Base-by-base conservation (phyloP, 2,329 filamentous ascomycete genomes). In the Hymenoscyphus fraxineus region DNA sequence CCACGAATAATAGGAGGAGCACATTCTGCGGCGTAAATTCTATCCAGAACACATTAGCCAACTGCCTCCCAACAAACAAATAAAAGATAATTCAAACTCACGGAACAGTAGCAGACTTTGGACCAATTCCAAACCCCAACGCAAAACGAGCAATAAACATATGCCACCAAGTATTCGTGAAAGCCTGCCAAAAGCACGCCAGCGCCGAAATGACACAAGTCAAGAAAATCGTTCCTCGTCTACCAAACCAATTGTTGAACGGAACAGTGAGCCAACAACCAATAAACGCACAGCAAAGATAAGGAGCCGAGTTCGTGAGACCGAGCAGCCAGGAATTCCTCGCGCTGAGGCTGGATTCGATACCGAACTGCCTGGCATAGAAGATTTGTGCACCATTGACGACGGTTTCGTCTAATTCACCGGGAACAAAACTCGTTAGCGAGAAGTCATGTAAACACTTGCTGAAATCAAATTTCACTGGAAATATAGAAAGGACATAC, bases 191-290 rank as follows among this genome's bases (percentile, higher is more conserved):
- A 68, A 86, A 82, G 67, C 82, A 83, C 16, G 84, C 79, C 1
- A 81, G 64, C 15, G 82, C 80, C 0, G 87, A 87, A 68, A 91
- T 81, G 38, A 84, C 76, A 69, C 88, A 90, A 6, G 87, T 85
- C 41, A 90, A 78, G 73, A 90, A 90, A 59, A 91, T 87, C 1
- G 88, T 91, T 12, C 90, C 89, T 2, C 88, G 82, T 59, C 89
- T 85, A 13, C 90, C 90, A 67, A 92, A 88, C 66, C 73, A 79
- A 63, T 86, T 84, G 76, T 92, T 92, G 75, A 92, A 82, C 0
- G 90, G 89, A 44, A 88, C 85, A 0, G 88, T 91, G 58, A 89
- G 79, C 89, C 90, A 92, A 76, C 88, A 92, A 22, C 89, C 88
- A 58, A 89, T 75, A 55, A 91, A 76, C 3, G 88, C 87, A 68